phyloP scores from a whole-genome alignment of 106 monocot species.

The Chionographis japonica region DNA sequence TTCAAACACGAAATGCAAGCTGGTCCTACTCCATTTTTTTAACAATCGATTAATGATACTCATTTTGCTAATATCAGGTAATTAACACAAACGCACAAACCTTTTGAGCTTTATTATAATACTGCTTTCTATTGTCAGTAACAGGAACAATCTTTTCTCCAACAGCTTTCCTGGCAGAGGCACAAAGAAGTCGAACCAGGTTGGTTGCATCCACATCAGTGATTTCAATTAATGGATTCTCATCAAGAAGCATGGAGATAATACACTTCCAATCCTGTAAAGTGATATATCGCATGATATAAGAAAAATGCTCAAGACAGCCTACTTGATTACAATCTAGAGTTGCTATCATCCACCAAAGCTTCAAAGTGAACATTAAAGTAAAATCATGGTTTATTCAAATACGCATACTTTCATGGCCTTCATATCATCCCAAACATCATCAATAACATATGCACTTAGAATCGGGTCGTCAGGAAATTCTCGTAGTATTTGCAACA shows the following conservation, averaged over 20 bases:
- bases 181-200: constrained; percentile 75
- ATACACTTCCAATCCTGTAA: constrained; percentile 96
- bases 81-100: constrained; percentile 15
- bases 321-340: too few relatives aligned
- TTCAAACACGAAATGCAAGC: too few relatives aligned
- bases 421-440: constrained; percentile 99
- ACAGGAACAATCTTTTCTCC: constrained; percentile 94
- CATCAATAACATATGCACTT: constrained; percentile 94
- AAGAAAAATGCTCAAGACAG: background rate
- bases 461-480: constrained; percentile 94
- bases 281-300: background rate
- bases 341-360: too few relatives aligned
- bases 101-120: constrained; percentile 86
- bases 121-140: constrained; percentile 73
- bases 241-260: constrained; percentile 88
- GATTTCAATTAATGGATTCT: constrained; percentile 64
- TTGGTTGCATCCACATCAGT: constrained; percentile 92
- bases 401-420: constrained; percentile 75
- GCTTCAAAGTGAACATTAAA: too few relatives aligned
- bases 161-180: constrained; percentile 81
- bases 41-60: too few relatives aligned
- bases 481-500: constrained; percentile 91
- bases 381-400: background rate
- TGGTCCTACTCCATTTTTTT: too few relatives aligned
- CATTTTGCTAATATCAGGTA: background rate